Evolutionary conservation across 306 rosid genomes (phyloP).

Genomic region (Sicyos edulis): DNA sequence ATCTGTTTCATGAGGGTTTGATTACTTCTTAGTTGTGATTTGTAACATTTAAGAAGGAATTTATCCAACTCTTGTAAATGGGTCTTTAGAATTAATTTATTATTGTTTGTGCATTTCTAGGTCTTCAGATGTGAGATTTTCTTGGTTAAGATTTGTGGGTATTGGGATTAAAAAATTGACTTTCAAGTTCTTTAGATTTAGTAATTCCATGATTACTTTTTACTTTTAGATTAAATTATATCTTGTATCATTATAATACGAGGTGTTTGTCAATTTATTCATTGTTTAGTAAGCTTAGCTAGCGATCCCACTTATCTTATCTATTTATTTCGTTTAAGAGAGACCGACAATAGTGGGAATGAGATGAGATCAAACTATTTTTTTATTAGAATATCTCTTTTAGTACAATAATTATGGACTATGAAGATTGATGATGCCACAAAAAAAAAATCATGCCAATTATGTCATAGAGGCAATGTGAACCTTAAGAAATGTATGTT

Average conservation of each 20-base stretch:
- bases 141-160: neutral
- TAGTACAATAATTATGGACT: too few species aligned
- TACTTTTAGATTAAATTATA: neutral
- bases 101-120: too few species aligned
- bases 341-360: neutral
- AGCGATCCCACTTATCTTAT: neutral
- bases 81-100: too few species aligned
- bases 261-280: too few species aligned
- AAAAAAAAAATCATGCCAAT: too few species aligned
- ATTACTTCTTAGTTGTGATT: neutral
- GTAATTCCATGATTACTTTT: neutral
- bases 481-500: too few species aligned
- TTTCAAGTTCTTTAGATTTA: neutral
- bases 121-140: neutral
- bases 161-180: neutral
- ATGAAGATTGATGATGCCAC: too few species aligned
- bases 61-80: too few species aligned
- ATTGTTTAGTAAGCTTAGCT: too few species aligned
- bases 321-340: neutral
- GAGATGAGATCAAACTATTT: too few species aligned
- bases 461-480: too few species aligned
- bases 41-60: neutral
- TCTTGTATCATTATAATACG: neutral
- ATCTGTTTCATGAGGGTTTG: conserved; percentile 2
- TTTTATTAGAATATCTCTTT: too few species aligned